Base-by-base conservation (phyloP, 2,329 filamentous ascomycete species). In the Tolypocladium endophyticum region DNA sequence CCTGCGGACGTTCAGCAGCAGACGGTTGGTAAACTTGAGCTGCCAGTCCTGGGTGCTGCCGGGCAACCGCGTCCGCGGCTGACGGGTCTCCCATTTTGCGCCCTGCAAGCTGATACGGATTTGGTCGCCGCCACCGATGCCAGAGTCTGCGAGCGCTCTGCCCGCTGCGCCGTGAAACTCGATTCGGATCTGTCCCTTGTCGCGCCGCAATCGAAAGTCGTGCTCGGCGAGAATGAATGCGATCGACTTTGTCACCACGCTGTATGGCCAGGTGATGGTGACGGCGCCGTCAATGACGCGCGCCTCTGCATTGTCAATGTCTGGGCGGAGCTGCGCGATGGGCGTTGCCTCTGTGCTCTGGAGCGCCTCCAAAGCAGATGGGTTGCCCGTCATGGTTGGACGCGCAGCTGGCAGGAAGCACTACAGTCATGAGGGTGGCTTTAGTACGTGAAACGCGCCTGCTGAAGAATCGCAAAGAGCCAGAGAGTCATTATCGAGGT, bases 221-320 rank as follows among this genome's bases (percentile, higher is more conserved):
- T 87, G 86, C 67, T 97, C 92, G 54, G 89, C 89, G 39, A 97
- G 82, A 25, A 95, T 82, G 57, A 97, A 86, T 33, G 90, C 87
- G 65, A 92, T 82, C 45, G 86, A 86, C 58, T 82, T 83, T 36
- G 83, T 88, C 33, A 90, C 85, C 28, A 88, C 88, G 64, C 89
- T 96, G 73, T 90, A 97, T 0, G 93, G 93, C 92, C 93, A 97
- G 60, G 90, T 86, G 41, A 97, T 84, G 11, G 91, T 93, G 28
- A 97, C 84, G 20, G 89, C 79, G 45, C 89, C 92, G 60, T 84
- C 81, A 38, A 96, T 74, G 16, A 77, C 75, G 61, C 75, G 75
- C 7, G 74, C 70, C 2, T 68, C 60, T 30, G 72, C 70, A 16
- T 79, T 70, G 18, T 72, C 59, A 7, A 85, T 67, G 11, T 77